Base-by-base conservation (phyloP, 2,329 filamentous ascomycete species). In the Fusarium miscanthi region DNA sequence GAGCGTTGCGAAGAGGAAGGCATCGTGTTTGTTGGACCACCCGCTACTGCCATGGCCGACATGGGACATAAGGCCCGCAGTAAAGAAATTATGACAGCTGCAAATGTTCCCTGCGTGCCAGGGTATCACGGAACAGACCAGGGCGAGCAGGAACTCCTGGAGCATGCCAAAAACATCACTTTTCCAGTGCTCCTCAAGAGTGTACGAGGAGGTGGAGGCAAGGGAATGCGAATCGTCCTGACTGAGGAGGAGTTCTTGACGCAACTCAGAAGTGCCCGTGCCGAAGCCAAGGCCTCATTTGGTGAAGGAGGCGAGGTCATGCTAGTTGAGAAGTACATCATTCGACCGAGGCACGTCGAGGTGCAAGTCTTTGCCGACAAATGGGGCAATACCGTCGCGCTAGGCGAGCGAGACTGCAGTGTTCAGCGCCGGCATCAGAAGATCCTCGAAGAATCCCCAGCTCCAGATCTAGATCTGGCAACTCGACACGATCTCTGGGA, bases 91-190 rank as follows among this genome's bases (percentile, higher is more conserved):
- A 98, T 99, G 96, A 94, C 90, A 38, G 90, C 90, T 8, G 95
- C 96, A n/a, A 94, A 94, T 13, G 96, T 99, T 7, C 95, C 95
- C 8, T 98, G 96, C 78, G 96, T 99, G 53, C 96, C 96, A 0
- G 96, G 96, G 2, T 99, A 99, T 78, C 96, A 98, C 80, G 96
- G 96, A 23, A 78, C 87, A 2, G 93, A 97, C 58, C 96, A 99
- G 83, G 90, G 92, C 53, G 86, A 88, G 51, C 81, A 84, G 61
- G 82, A 89, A 73, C 81, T 92, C 31, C 80, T 94, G 61, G 84
- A 85, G 14, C 90, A 95, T 80, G 95, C 96, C 12, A 89, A 88
- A 75, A 90, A 93, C 72, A 85, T 92, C 73, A 85, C 85, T 33
- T 93, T 91, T 74, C 91, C 91, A 17, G 91, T 94, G 11, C 87